phyloP scores from a whole-genome alignment of 768 basidiomycete genomes.

The Xerocomus brunneocitrinus region DNA sequence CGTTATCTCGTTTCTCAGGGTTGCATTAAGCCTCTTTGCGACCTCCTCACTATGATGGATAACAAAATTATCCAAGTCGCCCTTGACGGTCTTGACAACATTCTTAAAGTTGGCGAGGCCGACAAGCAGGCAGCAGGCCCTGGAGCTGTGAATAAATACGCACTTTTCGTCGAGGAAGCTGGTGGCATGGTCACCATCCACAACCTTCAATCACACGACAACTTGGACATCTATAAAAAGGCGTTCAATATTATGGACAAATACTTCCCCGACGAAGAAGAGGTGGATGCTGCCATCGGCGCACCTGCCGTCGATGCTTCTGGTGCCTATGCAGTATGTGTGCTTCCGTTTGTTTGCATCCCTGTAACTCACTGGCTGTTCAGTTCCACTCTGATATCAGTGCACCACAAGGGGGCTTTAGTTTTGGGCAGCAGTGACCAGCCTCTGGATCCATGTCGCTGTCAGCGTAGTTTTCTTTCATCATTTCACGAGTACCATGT shows the following conservation, averaged over 20 bases:
- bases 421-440: conserved; percentile 67
- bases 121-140: conserved; percentile 83
- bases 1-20: conserved; percentile 97
- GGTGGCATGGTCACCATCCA: conserved; percentile 99
- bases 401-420: conserved; percentile 94
- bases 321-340: conserved; percentile 69
- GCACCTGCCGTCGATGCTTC: conserved; percentile 71
- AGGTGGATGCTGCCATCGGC: conserved; percentile 75
- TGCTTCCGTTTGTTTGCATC: not conserved
- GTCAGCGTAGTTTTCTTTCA: conserved; percentile 8
- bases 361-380: conserved; percentile 6
- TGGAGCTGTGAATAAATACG: conserved; percentile 88
- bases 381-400: conserved; percentile 83
- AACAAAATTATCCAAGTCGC: conserved; percentile 99
- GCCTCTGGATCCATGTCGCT: not conserved
- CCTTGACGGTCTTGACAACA: conserved; percentile 96
- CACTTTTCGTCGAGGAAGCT: conserved; percentile 92
- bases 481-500: conserved; percentile 23
- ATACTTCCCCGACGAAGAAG: conserved; percentile 98
- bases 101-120: conserved; percentile 94
- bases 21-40: conserved; percentile 98
- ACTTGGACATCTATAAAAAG: conserved; percentile 99
- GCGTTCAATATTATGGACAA: conserved; percentile 98
- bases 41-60: conserved; percentile 96
- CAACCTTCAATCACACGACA: conserved; percentile 99